Base-by-base conservation (phyloP, 2,329 filamentous ascomycete species). In the Fusarium sp. region DNA sequence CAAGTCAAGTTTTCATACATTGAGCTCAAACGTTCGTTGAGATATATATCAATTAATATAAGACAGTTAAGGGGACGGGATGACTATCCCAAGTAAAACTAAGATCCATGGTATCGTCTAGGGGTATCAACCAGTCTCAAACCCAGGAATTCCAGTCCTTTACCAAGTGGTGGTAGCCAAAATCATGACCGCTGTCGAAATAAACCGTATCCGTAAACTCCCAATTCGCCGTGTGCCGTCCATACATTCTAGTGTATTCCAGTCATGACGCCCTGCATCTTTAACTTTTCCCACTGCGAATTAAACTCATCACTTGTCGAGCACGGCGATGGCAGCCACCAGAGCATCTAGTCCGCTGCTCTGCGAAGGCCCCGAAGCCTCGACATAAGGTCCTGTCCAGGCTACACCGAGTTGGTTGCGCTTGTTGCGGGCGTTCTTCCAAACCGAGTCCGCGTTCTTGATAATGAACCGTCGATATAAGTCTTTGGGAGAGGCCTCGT, bases 301-400 rank as follows among this genome's bases (percentile, higher is more conserved):
- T 53, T 36, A 60, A 34, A 58, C 30, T 43, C 40, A 51, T 28
- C 18, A 44, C 60, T 70, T 70, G 79, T 70, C 71, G 78, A 39
- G 76, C 75, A 13, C 81, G 23, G 79, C 80, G 70, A 86, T 76
- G 7, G 90, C 90, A 30, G 89, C 91, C 63, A 94, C 88, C 31
- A 94, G 80, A 37, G 85, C 87, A 78, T 93, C 91, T 78, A 93
- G 79, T 1, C 89, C 91, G 16, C 88, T 89, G 73, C 87, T 88
- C 47, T 93, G 91, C 23, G 89, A 88, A 50, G 86, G 84, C 2
- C 90, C 88, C 2, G 84, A 86, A 40, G 84, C 82, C 1, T 76
- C 76, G 4, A 79, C 73, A 40, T 87, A 87, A 0, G 91, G 90
- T 0, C 90, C 91, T 1, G 85, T 83, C 91, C 91, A 94, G n/a